These are phyloP conservation scores for Nicotiana tabacum DNA, from an alignment of 257 asterid genomes.

Conservation along the genomic window DNA sequence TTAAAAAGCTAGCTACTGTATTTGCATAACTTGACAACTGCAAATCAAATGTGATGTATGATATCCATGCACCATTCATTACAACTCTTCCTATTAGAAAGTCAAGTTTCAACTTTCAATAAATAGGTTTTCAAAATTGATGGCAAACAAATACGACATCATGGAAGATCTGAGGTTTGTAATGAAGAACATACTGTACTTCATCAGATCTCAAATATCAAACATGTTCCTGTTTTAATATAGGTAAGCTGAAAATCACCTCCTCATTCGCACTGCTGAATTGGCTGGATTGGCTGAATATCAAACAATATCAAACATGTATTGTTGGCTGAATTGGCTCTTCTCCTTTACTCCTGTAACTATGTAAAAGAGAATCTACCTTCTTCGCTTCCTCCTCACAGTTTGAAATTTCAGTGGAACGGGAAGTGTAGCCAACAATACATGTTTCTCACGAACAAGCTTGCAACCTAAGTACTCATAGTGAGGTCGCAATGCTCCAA, in stretches of 20 bases:
- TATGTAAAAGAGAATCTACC: background rate
- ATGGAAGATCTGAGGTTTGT: background rate
- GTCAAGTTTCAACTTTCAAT: background rate
- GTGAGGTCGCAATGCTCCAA: constrained; percentile 33
- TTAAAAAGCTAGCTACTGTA: no score
- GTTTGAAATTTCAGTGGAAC: constrained; percentile 58
- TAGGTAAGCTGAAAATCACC: background rate
- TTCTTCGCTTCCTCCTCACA: constrained; percentile 33
- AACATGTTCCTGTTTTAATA: background rate
- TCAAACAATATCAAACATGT: no score
- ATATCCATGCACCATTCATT: background rate
- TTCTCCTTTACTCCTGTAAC: background rate
- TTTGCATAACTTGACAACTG: background rate
- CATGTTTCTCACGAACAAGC: constrained; percentile 39
- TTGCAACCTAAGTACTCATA: constrained; percentile 78
- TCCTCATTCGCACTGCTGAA: background rate
- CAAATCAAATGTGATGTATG: background rate
- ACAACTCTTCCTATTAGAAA: background rate
- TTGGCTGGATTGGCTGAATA: background rate
- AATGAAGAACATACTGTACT: background rate
- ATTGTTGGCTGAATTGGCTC: background rate
- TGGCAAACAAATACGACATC: background rate
- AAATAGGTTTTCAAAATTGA: background rate
- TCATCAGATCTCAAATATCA: background rate
- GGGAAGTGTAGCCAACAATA: constrained; percentile 52